Percentiles rank a stretch among this genome's conserved stretches.
These are phyloP conservation scores for Agrocybe praecox DNA, from an alignment of 768 basidiomycete species.

Conservation along the genomic window DNA sequence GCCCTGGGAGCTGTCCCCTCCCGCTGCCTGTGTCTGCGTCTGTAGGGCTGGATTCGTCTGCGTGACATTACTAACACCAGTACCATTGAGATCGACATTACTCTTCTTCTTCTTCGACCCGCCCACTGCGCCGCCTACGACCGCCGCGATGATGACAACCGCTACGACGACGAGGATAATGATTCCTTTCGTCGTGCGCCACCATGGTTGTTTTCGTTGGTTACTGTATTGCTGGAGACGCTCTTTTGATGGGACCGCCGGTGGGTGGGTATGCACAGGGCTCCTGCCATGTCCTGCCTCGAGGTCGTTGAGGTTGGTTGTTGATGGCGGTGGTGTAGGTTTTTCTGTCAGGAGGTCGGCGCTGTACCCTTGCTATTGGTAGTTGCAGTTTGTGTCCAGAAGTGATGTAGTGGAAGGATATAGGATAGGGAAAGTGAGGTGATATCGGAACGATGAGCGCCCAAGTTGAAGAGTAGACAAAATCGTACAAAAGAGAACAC, in stretches of 20 bases:
- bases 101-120: constrained; percentile 36
- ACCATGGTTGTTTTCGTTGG: constrained; percentile 38
- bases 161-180: constrained; percentile 37
- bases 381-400: background rate
- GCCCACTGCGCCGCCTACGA: constrained; percentile 61
- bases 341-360: constrained; percentile 24
- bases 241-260: constrained; percentile 1
- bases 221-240: constrained; percentile 24
- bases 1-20: background rate
- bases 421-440: background rate
- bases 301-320: constrained; percentile 10
- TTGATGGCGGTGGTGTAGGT: constrained; percentile 10
- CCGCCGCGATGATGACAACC: constrained; percentile 49
- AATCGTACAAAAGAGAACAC: background rate
- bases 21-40: background rate
- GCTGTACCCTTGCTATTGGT: constrained; percentile 26
- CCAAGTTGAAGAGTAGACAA: background rate
- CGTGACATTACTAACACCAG: background rate
- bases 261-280: background rate
- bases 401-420: background rate
- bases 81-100: background rate
- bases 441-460: background rate
- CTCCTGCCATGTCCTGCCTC: background rate
- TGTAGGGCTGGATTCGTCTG: no score
- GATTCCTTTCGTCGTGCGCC: constrained; percentile 53